Evolutionary conservation across 345 rosid genomes (phyloP).

Genomic region (Eucalyptus polybractea): DNA sequence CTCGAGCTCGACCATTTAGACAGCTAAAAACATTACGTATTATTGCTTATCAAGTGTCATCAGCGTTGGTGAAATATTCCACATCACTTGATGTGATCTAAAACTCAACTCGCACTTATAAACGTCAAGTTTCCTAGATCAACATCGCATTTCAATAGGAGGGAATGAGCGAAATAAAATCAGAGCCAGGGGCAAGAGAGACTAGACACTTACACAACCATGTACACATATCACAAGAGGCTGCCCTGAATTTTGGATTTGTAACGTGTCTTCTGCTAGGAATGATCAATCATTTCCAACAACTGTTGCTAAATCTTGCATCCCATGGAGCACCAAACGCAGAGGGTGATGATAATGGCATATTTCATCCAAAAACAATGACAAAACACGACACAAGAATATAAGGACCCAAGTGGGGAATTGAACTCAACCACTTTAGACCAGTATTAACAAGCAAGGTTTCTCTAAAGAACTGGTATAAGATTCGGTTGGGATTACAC

Average conservation of each 20-base stretch:
- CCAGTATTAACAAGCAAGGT: not conserved
- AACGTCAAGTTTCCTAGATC: not conserved
- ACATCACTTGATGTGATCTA: too few species aligned
- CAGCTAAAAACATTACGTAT: rapidly evolving
- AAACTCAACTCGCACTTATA: not conserved
- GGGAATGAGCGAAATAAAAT: not conserved
- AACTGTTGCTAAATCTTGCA: not conserved
- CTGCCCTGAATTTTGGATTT: not conserved
- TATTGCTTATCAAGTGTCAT: too few species aligned
- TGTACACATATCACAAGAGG: not conserved
- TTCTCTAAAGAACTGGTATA: not conserved
- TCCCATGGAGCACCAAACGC: not conserved
- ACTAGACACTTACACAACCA: not conserved
- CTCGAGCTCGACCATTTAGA: not conserved
- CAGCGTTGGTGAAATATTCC: too few species aligned
- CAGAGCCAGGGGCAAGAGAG: not conserved
- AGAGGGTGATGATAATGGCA: not conserved
- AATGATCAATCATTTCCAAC: not conserved
- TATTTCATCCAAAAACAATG: not conserved
- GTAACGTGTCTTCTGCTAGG: not conserved
- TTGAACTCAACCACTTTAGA: not conserved
- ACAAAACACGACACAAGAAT: not conserved
- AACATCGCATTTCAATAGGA: not conserved
- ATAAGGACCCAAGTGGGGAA: not conserved
- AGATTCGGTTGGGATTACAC: not conserved